Percentiles rank a stretch among this genome's conserved stretches.
Evolutionary conservation across 2,329 filamentous ascomycete genomes (phyloP).

Genomic region (Nigrospora sphaerica): DNA sequence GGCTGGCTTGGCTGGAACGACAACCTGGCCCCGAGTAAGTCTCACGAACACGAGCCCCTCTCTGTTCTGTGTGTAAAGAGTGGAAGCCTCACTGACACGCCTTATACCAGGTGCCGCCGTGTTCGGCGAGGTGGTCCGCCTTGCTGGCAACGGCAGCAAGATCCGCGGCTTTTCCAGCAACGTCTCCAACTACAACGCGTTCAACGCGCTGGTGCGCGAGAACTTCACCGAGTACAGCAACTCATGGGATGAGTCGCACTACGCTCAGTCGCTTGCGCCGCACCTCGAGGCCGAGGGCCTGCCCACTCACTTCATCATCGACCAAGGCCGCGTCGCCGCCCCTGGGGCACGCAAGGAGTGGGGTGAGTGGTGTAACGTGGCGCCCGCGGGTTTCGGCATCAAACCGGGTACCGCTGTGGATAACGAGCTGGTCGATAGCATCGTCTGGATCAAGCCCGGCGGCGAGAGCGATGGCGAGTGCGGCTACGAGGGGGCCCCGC

Average conservation of each 20-base stretch:
- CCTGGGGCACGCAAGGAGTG: constrained; percentile 28
- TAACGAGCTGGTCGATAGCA: constrained; percentile 29
- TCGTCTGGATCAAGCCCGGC: constrained; percentile 38
- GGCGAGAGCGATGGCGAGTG: constrained; percentile 35
- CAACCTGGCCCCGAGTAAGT: constrained; percentile 28
- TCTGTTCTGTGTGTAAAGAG: too few relatives aligned
- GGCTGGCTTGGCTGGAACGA: constrained; percentile 35
- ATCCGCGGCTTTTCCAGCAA: constrained; percentile 36
- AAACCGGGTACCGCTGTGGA: constrained; percentile 25
- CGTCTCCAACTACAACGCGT: constrained; percentile 36
- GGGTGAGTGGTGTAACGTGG: constrained; percentile 38
- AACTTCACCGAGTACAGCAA: constrained; percentile 32
- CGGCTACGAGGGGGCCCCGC: constrained; percentile 27
- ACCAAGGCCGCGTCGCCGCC: constrained; percentile 32
- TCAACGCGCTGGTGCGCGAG: constrained; percentile 27
- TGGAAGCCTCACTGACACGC: too few relatives aligned
- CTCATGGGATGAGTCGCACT: constrained; percentile 33
- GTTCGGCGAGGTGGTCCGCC: constrained; percentile 29
- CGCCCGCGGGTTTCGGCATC: constrained; percentile 30
- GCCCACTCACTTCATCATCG: constrained; percentile 36
- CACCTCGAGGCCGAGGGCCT: constrained; percentile 29
- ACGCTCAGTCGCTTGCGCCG: constrained; percentile 28
- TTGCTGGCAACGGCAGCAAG: constrained; percentile 20
- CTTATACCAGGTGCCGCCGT: constrained; percentile 25
- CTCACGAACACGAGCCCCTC: not conserved